A percentile compares a stretch with the other conserved stretches of the same genome.
phyloP scores from a whole-genome alignment of 2,329 filamentous ascomycete species.

The Alternaria angustiovoidea region DNA sequence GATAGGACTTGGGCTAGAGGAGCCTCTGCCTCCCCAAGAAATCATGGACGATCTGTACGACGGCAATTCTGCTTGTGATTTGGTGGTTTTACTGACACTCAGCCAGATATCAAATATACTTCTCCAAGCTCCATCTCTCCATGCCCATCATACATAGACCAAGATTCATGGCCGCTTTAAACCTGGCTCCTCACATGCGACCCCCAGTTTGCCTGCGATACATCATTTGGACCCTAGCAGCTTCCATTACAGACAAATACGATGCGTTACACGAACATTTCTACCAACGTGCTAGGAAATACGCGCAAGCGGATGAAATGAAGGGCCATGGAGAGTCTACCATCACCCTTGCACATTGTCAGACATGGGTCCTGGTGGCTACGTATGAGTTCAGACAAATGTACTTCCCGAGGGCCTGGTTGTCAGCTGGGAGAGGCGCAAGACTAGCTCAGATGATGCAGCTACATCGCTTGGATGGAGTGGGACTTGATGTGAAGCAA shows the following conservation, averaged over 20 bases:
- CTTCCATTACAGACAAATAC: conserved; percentile 83
- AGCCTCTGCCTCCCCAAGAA: conserved; percentile 79
- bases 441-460: conserved; percentile 91
- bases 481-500: conserved; percentile 88
- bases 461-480: conserved; percentile 83
- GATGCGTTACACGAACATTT: conserved; percentile 82
- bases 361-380: conserved; percentile 81
- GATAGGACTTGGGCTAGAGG: conserved; percentile 81
- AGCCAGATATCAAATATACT: conserved; percentile 80
- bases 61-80: conserved; percentile 5
- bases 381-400: conserved; percentile 97
- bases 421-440: conserved; percentile 84
- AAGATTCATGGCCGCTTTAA: conserved; percentile 87
- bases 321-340: conserved; percentile 90
- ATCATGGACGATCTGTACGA: conserved; percentile 84
- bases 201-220: conserved; percentile 90
- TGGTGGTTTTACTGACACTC: conserved; percentile 15
- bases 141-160: conserved; percentile 89
- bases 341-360: conserved; percentile 84
- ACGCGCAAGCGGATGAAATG: conserved; percentile 87
- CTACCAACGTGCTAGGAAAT: conserved; percentile 88
- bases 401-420: conserved; percentile 96
- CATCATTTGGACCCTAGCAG: conserved; percentile 95
- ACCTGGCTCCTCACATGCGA: conserved; percentile 83
- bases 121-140: conserved; percentile 87